phyloP scores from a whole-genome alignment of 1,284 basidiomycete genomes.

The Exobasidium rhododendri region DNA sequence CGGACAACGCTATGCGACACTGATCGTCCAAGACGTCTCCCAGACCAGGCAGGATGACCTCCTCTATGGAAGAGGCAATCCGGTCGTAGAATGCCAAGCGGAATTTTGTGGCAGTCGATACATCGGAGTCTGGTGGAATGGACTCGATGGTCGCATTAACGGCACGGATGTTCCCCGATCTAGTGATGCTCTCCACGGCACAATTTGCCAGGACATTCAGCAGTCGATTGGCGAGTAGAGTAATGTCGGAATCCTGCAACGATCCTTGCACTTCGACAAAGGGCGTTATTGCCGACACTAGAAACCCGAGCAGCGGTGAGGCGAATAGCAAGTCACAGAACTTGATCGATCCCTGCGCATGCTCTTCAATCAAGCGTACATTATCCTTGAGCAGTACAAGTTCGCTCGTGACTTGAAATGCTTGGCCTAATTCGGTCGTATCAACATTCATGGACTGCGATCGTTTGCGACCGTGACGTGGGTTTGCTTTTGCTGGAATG shows the following conservation, averaged over 20 bases:
- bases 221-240: background rate
- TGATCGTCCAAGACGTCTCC: background rate
- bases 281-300: constrained; percentile 36
- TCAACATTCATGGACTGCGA: constrained; percentile 37
- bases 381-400: constrained; percentile 26
- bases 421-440: constrained; percentile 23
- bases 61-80: background rate
- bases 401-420: constrained; percentile 25
- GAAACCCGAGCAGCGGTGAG: constrained; percentile 34
- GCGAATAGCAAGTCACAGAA: constrained; percentile 39
- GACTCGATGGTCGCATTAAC: background rate
- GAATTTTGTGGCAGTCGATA: constrained; percentile 4
- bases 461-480: constrained; percentile 29
- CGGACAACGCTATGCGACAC: background rate
- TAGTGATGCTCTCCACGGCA: background rate
- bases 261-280: constrained; percentile 12
- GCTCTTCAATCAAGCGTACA: constrained; percentile 24
- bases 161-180: background rate
- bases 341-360: constrained; percentile 20
- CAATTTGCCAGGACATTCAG: background rate
- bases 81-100: background rate
- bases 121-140: background rate
- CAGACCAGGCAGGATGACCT: background rate
- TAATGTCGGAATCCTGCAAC: background rate
- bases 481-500: background rate